These are phyloP conservation scores for Hypericum androsaemum DNA, from an alignment of 345 rosid genomes.

Conservation along the genomic window DNA sequence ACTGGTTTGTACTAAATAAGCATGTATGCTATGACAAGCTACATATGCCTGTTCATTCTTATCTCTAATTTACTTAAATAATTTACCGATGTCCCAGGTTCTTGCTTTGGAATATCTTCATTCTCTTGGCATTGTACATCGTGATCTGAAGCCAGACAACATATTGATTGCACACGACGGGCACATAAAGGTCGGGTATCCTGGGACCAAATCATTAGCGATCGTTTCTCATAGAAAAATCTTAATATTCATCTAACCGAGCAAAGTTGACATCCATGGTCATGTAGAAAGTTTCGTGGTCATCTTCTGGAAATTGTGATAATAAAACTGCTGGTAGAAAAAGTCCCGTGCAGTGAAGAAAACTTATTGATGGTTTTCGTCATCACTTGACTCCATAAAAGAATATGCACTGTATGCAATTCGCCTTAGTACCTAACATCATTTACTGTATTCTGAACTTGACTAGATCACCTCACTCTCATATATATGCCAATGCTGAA, in stretches of 20 bases:
- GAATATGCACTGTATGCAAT: too few species aligned
- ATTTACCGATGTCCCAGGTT: conserved; percentile 41
- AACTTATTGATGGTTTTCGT: too few species aligned
- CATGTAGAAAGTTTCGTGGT: too few species aligned
- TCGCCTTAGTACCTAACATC: too few species aligned
- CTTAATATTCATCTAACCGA: neutral
- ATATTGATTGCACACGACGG: conserved; percentile 75
- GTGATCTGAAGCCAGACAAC: conserved; percentile 83
- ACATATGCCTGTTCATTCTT: conserved; percentile 7
- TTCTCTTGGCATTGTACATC: conserved; percentile 68
- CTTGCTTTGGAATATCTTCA: conserved; percentile 84
- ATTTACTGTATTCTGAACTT: too few species aligned
- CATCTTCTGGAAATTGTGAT: too few species aligned
- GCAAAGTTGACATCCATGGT: too few species aligned
- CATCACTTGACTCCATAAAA: too few species aligned
- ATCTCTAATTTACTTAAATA: conserved; percentile 6
- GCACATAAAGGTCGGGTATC: conserved; percentile 64
- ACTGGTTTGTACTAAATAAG: conserved; percentile 44
- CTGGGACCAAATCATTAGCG: conserved; percentile 8
- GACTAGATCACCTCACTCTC: too few species aligned
- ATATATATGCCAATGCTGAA: conserved; percentile 10
- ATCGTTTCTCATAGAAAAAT: neutral
- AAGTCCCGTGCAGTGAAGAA: too few species aligned
- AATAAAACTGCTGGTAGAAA: too few species aligned
- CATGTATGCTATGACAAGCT: neutral